These are phyloP conservation scores for Acrasis kona DNA, from an alignment of 78 protist species.

Conservation along the genomic window DNA sequence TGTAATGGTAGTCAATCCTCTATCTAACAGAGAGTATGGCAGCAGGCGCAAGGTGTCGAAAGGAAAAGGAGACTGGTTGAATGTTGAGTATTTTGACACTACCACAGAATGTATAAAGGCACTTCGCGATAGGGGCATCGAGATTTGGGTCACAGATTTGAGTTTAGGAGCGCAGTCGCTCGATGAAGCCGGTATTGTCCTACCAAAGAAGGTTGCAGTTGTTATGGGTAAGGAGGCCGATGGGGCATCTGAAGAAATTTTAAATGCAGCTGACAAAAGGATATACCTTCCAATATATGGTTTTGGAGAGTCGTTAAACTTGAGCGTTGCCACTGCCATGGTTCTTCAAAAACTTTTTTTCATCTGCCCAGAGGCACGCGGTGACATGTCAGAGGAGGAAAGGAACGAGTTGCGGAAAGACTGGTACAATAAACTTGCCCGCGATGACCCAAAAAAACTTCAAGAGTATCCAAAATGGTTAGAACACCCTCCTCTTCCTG, in stretches of 20 bases:
- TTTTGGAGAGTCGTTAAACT: conserved; percentile 17
- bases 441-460: no score
- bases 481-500: no score
- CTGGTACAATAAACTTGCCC: conserved; percentile 18
- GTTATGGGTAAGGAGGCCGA: conserved; percentile 11
- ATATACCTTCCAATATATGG: conserved; percentile 21
- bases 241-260: neutral
- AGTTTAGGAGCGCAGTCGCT: neutral
- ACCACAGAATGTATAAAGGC: neutral
- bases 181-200: neutral
- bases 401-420: neutral
- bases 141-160: conserved; percentile 14
- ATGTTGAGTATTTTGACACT: neutral
- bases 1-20: neutral
- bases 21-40: neutral
- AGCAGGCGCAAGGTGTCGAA: neutral
- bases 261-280: neutral
- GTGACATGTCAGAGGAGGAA: neutral
- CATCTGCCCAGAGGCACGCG: neutral
- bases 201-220: conserved; percentile 13
- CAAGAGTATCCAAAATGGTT: no score
- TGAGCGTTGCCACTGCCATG: conserved; percentile 18
- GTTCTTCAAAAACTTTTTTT: conserved; percentile 8
- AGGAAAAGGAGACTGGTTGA: conserved; percentile 10
- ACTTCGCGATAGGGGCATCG: neutral